A percentile compares a stretch with the other conserved stretches of the same genome.
Conservation (phyloP, 2,329 filamentous ascomycete genomes). For the Beauveria brongniartii region DNA sequence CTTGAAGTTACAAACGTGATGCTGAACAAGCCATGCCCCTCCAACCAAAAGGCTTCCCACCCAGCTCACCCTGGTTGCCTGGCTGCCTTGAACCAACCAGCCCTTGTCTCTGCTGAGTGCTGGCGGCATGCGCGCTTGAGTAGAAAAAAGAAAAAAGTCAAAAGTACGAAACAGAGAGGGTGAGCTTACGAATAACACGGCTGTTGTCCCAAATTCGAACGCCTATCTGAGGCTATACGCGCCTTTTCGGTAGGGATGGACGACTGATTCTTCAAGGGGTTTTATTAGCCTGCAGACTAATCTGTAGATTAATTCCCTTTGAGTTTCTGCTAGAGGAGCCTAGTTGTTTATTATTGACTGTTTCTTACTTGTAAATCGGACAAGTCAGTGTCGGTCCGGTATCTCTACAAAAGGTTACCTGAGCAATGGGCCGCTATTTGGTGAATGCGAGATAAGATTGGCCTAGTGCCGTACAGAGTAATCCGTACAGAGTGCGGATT, state of each 20-base stretch:
- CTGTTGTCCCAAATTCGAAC: neutral
- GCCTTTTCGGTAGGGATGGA: neutral
- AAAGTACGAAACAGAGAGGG: neutral
- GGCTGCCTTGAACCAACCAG: neutral
- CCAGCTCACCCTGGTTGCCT: neutral
- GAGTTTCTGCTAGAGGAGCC: neutral
- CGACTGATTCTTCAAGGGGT: neutral
- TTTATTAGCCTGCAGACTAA: neutral
- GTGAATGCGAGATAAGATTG: too few relatives aligned
- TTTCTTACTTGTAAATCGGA: too few relatives aligned
- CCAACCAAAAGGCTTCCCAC: neutral
- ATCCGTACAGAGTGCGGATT: too few relatives aligned
- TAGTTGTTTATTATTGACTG: too few relatives aligned
- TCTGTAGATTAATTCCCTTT: neutral
- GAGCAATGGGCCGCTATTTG: too few relatives aligned
- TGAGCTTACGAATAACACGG: neutral
- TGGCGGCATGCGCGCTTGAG: slow-evolving; percentile 3
- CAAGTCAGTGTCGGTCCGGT: too few relatives aligned
- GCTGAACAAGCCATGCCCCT: neutral
- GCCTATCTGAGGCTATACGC: too few relatives aligned
- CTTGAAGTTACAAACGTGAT: neutral
- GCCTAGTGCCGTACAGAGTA: too few relatives aligned
- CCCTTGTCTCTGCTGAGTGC: neutral
- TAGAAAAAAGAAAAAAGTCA: neutral
- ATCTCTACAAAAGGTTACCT: too few relatives aligned